Evolutionary conservation across 768 basidiomycete genomes (phyloP).

Genomic region (Obba rivulosa): DNA sequence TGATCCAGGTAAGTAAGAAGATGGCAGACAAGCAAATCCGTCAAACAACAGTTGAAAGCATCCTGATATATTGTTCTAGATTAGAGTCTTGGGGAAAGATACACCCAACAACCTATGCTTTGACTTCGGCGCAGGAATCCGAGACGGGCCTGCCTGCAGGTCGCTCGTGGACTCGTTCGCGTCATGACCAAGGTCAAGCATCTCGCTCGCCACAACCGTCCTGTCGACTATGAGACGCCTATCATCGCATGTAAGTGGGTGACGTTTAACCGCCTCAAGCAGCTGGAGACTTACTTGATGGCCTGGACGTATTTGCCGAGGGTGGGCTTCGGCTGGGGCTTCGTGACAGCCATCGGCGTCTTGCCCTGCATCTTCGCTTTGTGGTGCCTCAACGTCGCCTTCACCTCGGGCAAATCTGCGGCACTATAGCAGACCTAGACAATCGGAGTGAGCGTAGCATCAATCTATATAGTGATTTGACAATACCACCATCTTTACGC

Average conservation of each 20-base stretch:
- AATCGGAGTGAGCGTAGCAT: not conserved
- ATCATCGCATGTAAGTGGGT: not conserved
- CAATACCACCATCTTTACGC: conserved; percentile 37
- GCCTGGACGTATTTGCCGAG: not conserved
- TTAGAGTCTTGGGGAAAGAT: conserved; percentile 1
- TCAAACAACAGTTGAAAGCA: not conserved
- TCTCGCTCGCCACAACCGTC: not conserved
- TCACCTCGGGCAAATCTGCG: conserved; percentile 28
- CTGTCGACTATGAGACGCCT: conserved; percentile 3
- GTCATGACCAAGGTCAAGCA: not conserved
- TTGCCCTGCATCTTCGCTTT: not conserved
- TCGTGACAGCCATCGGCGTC: not conserved
- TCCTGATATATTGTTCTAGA: not conserved
- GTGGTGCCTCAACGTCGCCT: conserved; percentile 1
- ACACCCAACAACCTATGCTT: conserved; percentile 1
- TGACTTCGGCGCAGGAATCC: not conserved
- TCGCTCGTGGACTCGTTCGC: not conserved
- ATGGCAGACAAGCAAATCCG: not conserved
- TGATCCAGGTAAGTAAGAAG: not conserved
- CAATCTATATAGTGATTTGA: conserved; percentile 1
- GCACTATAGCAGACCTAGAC: conserved; percentile 15
- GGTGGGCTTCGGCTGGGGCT: not conserved
- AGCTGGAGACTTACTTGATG: conserved; percentile 3
- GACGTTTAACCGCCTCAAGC: not conserved
- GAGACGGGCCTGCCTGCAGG: not conserved